These are phyloP conservation scores for Lomentospora prolificans DNA, from an alignment of 2,329 filamentous ascomycete genomes.

Conservation along the genomic window DNA sequence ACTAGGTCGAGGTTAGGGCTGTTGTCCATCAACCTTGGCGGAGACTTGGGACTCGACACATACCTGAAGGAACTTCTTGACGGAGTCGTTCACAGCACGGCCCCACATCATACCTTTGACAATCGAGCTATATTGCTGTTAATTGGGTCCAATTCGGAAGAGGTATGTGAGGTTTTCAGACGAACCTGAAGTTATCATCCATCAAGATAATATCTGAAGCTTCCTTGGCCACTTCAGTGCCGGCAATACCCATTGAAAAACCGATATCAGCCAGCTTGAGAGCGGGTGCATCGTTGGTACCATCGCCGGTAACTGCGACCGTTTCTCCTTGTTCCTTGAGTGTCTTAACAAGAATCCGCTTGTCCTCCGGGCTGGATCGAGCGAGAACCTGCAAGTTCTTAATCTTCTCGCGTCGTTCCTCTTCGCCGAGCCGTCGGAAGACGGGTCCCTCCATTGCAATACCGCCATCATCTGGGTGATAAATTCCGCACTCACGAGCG, in stretches of 20 bases:
- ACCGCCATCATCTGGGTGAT: conserved; percentile 38
- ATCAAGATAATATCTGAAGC: conserved; percentile 53
- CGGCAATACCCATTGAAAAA: conserved; percentile 54
- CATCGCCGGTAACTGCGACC: conserved; percentile 50
- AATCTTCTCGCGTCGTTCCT: conserved; percentile 48
- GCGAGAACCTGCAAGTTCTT: conserved; percentile 54
- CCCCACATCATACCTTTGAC: conserved; percentile 55
- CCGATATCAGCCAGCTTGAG: conserved; percentile 53
- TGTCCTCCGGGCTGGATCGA: conserved; percentile 57
- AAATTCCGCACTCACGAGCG: conserved; percentile 62
- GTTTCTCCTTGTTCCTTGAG: conserved; percentile 52
- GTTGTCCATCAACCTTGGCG: no score
- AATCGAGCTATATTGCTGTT: conserved; percentile 20
- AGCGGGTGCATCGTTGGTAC: conserved; percentile 52
- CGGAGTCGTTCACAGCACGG: conserved; percentile 51
- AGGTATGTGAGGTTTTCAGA: neutral
- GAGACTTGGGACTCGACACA: conserved; percentile 6
- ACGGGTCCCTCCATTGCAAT: conserved; percentile 60
- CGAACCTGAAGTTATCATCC: conserved; percentile 40
- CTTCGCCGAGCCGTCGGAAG: conserved; percentile 51
- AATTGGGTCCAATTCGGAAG: neutral
- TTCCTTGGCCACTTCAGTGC: conserved; percentile 54
- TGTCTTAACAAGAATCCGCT: conserved; percentile 50
- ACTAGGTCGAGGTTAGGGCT: conserved; percentile 21
- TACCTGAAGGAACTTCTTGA: conserved; percentile 53